Evolutionary conservation across 768 basidiomycete genomes (phyloP).

Genomic region (Mycena vulgaris): DNA sequence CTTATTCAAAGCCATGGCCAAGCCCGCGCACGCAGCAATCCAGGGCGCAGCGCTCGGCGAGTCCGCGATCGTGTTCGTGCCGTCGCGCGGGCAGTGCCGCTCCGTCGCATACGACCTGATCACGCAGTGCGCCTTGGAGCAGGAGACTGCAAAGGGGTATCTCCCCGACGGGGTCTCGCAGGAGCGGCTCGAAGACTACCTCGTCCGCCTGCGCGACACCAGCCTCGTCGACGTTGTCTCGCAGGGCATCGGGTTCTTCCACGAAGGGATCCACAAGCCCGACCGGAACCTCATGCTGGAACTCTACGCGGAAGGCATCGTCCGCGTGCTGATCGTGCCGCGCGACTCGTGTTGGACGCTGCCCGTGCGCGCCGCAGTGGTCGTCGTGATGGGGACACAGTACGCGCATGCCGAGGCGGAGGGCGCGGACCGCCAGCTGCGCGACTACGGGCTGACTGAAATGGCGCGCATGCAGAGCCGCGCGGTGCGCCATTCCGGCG

Average conservation of each 20-base stretch:
- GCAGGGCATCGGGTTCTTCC: slow-evolving; percentile 91
- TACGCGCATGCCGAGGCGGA: slow-evolving; percentile 70
- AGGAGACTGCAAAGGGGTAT: slow-evolving; percentile 78
- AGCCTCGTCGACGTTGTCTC: slow-evolving; percentile 80
- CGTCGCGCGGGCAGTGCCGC: slow-evolving; percentile 84
- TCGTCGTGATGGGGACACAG: slow-evolving; percentile 95
- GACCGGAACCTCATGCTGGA: slow-evolving; percentile 85
- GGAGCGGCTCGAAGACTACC: slow-evolving; percentile 72
- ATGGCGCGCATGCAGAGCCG: slow-evolving; percentile 93
- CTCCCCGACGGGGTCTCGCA: slow-evolving; percentile 65
- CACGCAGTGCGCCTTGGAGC: slow-evolving; percentile 87
- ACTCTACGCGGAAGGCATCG: slow-evolving; percentile 84
- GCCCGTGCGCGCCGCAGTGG: slow-evolving; percentile 86
- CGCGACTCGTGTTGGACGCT: slow-evolving; percentile 91
- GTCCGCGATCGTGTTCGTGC: slow-evolving; percentile 87
- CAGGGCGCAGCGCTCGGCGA: slow-evolving; percentile 59
- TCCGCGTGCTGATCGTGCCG: slow-evolving; percentile 87
- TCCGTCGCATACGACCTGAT: slow-evolving; percentile 86
- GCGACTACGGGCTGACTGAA: slow-evolving; percentile 87
- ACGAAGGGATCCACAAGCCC: slow-evolving; percentile 74
- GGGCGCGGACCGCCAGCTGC: slow-evolving; percentile 74
- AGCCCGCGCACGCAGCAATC: slow-evolving; percentile 88
- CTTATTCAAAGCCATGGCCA: slow-evolving; percentile 92
- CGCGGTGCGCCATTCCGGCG: slow-evolving; percentile 75
- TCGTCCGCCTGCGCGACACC: slow-evolving; percentile 72